These are phyloP conservation scores for Naganishia albida DNA, from an alignment of 1,284 basidiomycete genomes.

Conservation along the genomic window DNA sequence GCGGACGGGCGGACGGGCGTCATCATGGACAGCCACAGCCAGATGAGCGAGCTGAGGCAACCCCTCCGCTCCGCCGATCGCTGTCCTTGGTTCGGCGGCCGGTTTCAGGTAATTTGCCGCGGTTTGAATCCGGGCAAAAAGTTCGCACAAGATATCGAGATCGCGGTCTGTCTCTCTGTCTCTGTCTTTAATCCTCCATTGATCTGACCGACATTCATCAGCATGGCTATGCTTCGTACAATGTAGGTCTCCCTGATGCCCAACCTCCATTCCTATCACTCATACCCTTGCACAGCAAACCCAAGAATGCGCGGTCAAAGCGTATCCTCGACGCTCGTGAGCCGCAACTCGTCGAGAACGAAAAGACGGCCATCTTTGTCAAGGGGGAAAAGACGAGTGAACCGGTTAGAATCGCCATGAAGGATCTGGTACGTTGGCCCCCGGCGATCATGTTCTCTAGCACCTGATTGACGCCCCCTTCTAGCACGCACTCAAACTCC, in stretches of 20 bases:
- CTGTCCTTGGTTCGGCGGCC: constrained; percentile 3
- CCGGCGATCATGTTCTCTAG: neutral
- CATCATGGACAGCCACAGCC: too few relatives aligned
- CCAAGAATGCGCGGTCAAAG: constrained; percentile 97
- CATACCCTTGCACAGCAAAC: constrained; percentile 65
- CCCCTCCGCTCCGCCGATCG: neutral
- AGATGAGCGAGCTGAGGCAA: neutral
- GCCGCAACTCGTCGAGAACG: constrained; percentile 86
- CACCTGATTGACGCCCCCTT: constrained; percentile 2
- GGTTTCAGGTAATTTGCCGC: neutral
- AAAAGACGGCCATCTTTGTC: constrained; percentile 82
- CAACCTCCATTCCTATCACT: neutral
- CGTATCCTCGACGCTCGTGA: constrained; percentile 83
- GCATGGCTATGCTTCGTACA: constrained; percentile 32
- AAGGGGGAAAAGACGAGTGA: constrained; percentile 83
- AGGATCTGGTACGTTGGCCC: constrained; percentile 71
- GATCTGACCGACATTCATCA: neutral
- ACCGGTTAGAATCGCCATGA: constrained; percentile 75
- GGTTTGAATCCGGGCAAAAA: constrained; percentile 19
- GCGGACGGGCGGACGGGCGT: too few relatives aligned
- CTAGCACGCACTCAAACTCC: constrained; percentile 88
- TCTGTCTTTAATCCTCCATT: neutral
- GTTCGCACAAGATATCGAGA: neutral
- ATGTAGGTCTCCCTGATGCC: constrained; percentile 7
- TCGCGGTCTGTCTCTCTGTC: neutral